Percentiles rank a stretch among this genome's conserved stretches.
Evolutionary conservation across 305 asterid genomes (phyloP).

Genomic region (Petunia hybrid): DNA sequence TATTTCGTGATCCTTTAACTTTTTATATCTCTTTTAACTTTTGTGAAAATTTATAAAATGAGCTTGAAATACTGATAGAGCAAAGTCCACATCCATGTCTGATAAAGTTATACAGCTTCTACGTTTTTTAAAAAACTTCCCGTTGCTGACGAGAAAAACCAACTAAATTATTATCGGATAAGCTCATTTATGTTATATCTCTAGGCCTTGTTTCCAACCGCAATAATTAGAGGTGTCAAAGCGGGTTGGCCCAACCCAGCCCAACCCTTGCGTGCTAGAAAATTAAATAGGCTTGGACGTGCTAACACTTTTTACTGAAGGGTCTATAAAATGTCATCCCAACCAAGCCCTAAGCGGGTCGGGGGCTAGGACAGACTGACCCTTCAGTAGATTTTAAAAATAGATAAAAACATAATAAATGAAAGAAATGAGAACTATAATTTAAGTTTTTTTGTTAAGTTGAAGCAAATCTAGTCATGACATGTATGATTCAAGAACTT

Average conservation of each 20-base stretch:
- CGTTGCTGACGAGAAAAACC: neutral
- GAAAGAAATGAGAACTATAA: no score
- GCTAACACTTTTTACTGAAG: neutral
- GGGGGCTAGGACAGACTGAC: no score
- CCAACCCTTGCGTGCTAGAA: no score
- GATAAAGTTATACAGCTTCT: conserved; percentile 15
- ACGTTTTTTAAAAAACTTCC: neutral
- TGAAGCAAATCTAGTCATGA: no score
- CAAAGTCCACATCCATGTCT: neutral
- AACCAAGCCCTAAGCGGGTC: no score
- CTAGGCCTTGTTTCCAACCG: neutral
- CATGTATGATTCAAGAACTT: no score
- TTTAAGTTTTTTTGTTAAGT: no score
- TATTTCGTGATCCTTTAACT: neutral
- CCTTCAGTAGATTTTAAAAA: no score
- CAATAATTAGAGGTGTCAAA: neutral
- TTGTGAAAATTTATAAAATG: neutral
- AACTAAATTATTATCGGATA: neutral
- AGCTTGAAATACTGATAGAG: neutral
- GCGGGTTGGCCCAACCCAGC: no score
- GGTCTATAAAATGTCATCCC: neutral
- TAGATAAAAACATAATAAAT: no score
- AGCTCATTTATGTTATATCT: neutral
- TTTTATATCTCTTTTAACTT: no score
- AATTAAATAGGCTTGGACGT: no score